Evolutionary conservation across 352 stramenopile species (phyloP).

Genomic region (Aphanomyces euteiches): DNA sequence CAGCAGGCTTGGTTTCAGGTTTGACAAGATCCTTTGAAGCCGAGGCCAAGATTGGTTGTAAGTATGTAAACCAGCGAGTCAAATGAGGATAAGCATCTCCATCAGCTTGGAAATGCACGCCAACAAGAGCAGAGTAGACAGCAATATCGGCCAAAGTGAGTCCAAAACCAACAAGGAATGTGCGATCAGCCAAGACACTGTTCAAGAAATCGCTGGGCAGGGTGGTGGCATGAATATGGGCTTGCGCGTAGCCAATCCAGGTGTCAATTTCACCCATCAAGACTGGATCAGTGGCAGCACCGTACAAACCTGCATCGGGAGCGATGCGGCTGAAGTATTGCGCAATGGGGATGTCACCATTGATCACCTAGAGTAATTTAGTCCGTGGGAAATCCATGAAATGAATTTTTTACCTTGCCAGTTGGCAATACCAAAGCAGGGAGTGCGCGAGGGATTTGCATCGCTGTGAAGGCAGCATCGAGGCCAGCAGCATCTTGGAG

Average conservation of each 20-base stretch:
- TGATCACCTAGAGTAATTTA: constrained; percentile 47
- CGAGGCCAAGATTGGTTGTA: constrained; percentile 49
- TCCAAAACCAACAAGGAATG: constrained; percentile 92
- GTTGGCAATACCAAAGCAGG: constrained; percentile 50
- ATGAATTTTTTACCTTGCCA: constrained; percentile 12
- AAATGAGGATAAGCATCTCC: constrained; percentile 55
- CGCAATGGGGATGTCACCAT: constrained; percentile 75
- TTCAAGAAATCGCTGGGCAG: constrained; percentile 84
- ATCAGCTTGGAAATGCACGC: constrained; percentile 34
- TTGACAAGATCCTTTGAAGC: too few relatives aligned
- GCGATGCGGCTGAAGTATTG: constrained; percentile 55
- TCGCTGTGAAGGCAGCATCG: constrained; percentile 46
- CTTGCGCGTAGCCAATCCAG: constrained; percentile 92
- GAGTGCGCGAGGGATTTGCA: constrained; percentile 41
- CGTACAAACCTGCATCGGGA: constrained; percentile 51
- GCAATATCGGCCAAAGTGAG: constrained; percentile 95
- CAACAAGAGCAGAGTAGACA: constrained; percentile 82
- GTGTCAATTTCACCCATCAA: constrained; percentile 75
- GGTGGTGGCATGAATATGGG: constrained; percentile 42
- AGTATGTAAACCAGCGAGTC: constrained; percentile 64
- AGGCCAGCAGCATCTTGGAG: constrained; percentile 45
- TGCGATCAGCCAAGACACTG: constrained; percentile 80
- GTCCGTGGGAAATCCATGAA: constrained; percentile 31
- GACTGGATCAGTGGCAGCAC: constrained; percentile 48
- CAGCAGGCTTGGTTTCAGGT: constrained; percentile 40